phyloP scores from a whole-genome alignment of 2,329 filamentous ascomycete species.

The Herpotrichia juniperi region DNA sequence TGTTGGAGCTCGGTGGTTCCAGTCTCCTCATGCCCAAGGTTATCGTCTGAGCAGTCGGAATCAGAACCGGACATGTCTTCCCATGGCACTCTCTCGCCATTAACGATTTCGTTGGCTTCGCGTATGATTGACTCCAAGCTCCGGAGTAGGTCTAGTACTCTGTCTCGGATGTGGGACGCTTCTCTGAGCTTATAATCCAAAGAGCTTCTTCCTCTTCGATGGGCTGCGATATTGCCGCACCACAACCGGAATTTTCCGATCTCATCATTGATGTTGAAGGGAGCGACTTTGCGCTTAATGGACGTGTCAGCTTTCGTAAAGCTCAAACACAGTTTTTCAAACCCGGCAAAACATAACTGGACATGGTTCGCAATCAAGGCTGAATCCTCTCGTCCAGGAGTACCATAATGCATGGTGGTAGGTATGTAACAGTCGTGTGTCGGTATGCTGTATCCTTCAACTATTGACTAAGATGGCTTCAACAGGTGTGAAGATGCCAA shows the following conservation, averaged over 20 bases:
- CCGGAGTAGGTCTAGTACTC: slow-evolving; percentile 26
- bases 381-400: neutral
- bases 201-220: slow-evolving; percentile 32
- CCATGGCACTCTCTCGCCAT: slow-evolving; percentile 18
- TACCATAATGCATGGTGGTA: no score
- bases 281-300: slow-evolving; percentile 13
- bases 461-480: no score
- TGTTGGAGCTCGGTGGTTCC: slow-evolving; percentile 26
- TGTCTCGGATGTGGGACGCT: slow-evolving; percentile 30
- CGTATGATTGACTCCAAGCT: slow-evolving; percentile 23
- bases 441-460: no score
- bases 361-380: slow-evolving; percentile 17
- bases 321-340: slow-evolving; percentile 6
- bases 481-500: no score
- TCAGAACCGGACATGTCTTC: slow-evolving; percentile 24
- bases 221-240: slow-evolving; percentile 41
- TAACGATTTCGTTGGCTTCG: slow-evolving; percentile 16
- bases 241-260: slow-evolving; percentile 37
- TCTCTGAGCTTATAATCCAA: slow-evolving; percentile 40
- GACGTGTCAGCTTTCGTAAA: slow-evolving; percentile 10
- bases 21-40: neutral
- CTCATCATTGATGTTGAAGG: slow-evolving; percentile 19
- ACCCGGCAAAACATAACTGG: slow-evolving; percentile 14
- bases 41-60: slow-evolving; percentile 5
- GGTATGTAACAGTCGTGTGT: no score